phyloP scores from a whole-genome alignment of 345 rosid species.

The Carallia brachiata region DNA sequence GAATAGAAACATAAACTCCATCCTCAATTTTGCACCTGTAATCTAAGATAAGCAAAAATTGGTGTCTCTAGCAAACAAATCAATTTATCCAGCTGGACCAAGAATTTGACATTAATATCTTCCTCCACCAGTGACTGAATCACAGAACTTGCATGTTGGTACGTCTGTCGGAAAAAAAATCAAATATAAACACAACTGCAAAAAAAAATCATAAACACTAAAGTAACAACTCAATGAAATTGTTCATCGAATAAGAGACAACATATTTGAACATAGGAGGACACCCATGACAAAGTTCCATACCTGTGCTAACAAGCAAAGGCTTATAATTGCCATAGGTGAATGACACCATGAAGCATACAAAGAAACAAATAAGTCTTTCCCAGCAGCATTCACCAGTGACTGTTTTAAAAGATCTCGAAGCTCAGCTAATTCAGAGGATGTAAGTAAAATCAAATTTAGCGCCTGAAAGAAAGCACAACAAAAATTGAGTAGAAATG shows the following conservation, averaged over 20 bases:
- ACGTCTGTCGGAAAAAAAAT: constrained; percentile 48
- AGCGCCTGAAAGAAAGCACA: constrained; percentile 59
- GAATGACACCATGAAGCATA: constrained; percentile 99
- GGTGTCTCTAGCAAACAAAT: constrained; percentile 97
- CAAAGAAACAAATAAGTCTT: constrained; percentile 72
- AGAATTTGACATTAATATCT: constrained; percentile 87
- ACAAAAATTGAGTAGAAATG: not conserved
- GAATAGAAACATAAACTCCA: not conserved
- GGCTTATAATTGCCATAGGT: constrained; percentile 97
- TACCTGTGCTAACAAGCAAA: constrained; percentile 96
- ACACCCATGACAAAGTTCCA: constrained; percentile 2
- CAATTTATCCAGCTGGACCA: constrained; percentile 97
- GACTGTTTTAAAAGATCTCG: constrained; percentile 83
- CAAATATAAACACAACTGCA: constrained; percentile 1
- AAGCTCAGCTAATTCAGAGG: constrained; percentile 84
- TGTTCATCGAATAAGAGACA: no score
- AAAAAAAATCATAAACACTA: constrained; percentile 11
- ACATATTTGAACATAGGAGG: no score
- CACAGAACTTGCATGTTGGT: constrained; percentile 90
- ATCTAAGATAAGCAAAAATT: constrained; percentile 90
- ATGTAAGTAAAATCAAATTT: constrained; percentile 95
- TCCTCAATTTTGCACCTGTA: constrained; percentile 66
- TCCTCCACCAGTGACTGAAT: constrained; percentile 93
- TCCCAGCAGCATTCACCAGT: constrained; percentile 70
- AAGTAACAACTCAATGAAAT: not conserved